Evolutionary conservation across 202 grass and related monocot species (phyloP).

Genomic region (Digitaria exilis): DNA sequence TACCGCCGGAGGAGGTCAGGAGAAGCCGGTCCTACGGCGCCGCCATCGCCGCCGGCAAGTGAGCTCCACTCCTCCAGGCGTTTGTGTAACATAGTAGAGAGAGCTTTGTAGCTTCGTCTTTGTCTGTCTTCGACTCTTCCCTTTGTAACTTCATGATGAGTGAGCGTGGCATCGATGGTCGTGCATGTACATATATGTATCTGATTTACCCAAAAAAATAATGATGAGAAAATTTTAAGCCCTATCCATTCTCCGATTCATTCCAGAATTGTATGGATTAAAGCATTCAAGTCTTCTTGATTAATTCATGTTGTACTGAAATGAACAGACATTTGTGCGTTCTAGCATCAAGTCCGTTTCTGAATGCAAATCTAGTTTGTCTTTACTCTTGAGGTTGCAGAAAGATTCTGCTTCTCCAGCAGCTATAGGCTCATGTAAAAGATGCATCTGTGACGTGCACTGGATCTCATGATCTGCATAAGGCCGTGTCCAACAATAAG

Average conservation of each 20-base stretch:
- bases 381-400: not conserved
- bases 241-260: not conserved
- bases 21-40: constrained; percentile 66
- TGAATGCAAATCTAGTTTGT: not conserved
- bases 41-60: constrained; percentile 49
- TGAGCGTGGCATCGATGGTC: not conserved
- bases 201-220: constrained; percentile 17
- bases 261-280: not conserved
- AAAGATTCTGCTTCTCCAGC: not conserved
- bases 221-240: not conserved
- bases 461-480: not conserved
- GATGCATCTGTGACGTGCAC: not conserved
- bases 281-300: too few relatives aligned
- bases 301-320: not conserved
- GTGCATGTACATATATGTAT: constrained; percentile 48
- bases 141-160: constrained; percentile 1
- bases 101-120: constrained; percentile 8
- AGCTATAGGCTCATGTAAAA: not conserved
- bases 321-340: not conserved
- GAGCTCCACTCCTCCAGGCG: not conserved
- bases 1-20: constrained; percentile 87
- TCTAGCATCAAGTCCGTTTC: not conserved
- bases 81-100: constrained; percentile 38
- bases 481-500: too few relatives aligned
- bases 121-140: not conserved